Evolutionary conservation across 805 yeast species (phyloP).

Genomic region (Myxozyma vanderwaltii): DNA sequence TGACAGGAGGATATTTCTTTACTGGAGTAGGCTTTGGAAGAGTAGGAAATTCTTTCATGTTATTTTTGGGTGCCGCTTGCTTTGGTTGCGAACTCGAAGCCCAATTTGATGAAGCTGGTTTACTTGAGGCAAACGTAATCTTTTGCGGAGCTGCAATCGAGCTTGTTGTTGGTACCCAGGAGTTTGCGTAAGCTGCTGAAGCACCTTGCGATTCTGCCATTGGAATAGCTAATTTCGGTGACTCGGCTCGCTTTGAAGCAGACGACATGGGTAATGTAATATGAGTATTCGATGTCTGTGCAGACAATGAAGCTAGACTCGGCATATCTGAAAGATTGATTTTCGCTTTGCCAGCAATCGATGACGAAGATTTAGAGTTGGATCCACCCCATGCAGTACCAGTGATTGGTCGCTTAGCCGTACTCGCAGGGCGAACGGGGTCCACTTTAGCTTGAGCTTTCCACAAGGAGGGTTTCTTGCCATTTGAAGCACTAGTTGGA

Average conservation of each 20-base stretch:
- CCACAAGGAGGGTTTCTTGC: background rate
- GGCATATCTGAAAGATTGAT: conserved; percentile 17
- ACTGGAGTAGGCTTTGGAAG: conserved; percentile 17
- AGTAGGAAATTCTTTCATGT: conserved; percentile 30
- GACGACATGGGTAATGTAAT: conserved; percentile 14
- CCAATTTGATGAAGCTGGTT: background rate
- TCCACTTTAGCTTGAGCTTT: background rate
- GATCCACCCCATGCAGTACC: conserved; percentile 6
- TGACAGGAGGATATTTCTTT: background rate
- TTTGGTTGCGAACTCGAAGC: background rate
- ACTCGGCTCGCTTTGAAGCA: conserved; percentile 2
- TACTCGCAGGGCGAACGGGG: background rate
- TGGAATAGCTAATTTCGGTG: conserved; percentile 20
- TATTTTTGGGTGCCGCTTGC: conserved; percentile 2
- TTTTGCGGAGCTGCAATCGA: conserved; percentile 20
- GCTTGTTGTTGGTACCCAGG: conserved; percentile 24
- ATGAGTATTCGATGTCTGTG: background rate
- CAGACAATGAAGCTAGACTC: background rate
- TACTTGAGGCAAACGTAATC: conserved; percentile 12
- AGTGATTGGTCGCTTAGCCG: conserved; percentile 3
- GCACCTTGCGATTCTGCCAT: conserved; percentile 15
- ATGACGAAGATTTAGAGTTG: conserved; percentile 2
- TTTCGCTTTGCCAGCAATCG: conserved; percentile 3
- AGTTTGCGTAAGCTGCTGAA: conserved; percentile 17
- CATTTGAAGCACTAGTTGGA: background rate